Evolutionary conservation across 2,329 filamentous ascomycete genomes (phyloP).

Genomic region (Onygenales sp.): DNA sequence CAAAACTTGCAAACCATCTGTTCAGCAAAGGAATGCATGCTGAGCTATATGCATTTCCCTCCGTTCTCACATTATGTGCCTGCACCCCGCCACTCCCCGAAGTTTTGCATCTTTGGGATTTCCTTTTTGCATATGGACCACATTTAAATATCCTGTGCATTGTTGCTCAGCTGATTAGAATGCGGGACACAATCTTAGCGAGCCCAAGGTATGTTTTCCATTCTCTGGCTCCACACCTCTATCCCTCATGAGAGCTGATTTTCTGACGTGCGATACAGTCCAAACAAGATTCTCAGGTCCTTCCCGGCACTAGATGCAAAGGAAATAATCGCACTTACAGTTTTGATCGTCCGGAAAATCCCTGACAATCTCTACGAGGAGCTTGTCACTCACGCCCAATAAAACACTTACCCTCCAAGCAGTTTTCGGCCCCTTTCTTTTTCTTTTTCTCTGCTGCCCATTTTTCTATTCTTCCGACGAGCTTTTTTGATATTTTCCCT

Average conservation of each 20-base stretch:
- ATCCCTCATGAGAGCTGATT: constrained; percentile 7
- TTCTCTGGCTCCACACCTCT: not conserved
- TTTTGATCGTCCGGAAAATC: constrained; percentile 80
- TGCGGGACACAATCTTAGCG: constrained; percentile 72
- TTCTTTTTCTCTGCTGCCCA: too few species aligned
- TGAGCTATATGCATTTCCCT: constrained; percentile 93
- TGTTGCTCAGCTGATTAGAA: constrained; percentile 84
- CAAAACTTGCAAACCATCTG: constrained; percentile 74
- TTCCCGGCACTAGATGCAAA: constrained; percentile 78
- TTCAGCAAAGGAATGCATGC: constrained; percentile 80
- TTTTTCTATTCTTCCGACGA: not conserved
- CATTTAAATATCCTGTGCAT: constrained; percentile 95
- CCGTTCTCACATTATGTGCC: constrained; percentile 85
- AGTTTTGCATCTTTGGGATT: constrained; percentile 91
- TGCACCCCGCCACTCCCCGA: constrained; percentile 93
- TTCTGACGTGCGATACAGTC: constrained; percentile 43
- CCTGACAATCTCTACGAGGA: constrained; percentile 84
- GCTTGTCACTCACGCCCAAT: constrained; percentile 72
- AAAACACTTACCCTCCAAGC: not conserved
- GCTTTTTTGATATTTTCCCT: not conserved
- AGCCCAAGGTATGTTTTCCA: constrained; percentile 60
- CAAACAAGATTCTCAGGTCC: constrained; percentile 82
- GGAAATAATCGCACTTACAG: constrained; percentile 73
- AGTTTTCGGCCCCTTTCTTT: not conserved
- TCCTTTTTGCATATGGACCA: constrained; percentile 88